Percentiles rank a stretch among this genome's conserved stretches.
Evolutionary conservation across 2,329 filamentous ascomycete genomes (phyloP).

Genomic region (Pyricularia grisea): DNA sequence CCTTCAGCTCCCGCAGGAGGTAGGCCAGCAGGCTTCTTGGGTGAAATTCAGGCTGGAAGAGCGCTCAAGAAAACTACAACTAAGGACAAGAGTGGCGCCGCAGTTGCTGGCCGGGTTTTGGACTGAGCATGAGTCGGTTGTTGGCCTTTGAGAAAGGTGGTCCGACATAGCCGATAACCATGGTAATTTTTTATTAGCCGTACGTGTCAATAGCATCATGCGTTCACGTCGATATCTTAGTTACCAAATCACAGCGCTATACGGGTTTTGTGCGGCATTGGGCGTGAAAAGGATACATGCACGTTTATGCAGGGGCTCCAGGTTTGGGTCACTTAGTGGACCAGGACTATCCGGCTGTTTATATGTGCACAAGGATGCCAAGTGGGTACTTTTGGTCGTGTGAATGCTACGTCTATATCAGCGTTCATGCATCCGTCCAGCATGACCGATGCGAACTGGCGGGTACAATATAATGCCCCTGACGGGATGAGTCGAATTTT

Average conservation of each 20-base stretch:
- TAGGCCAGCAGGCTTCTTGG: constrained; percentile 57
- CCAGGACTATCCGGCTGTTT: neutral
- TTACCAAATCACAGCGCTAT: neutral
- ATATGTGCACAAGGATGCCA: neutral
- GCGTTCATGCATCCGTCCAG: neutral
- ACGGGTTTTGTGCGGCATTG: neutral
- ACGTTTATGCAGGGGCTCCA: neutral
- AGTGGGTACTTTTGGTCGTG: neutral
- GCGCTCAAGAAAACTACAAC: constrained; percentile 80
- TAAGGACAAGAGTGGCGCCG: constrained; percentile 69
- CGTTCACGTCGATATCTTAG: neutral
- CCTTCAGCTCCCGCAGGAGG: constrained; percentile 29
- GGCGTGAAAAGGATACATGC: neutral
- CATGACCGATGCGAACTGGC: neutral
- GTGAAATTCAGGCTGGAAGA: constrained; percentile 74
- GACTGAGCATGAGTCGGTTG: constrained; percentile 22
- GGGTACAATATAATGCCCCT: neutral
- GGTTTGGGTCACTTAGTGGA: neutral
- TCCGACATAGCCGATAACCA: neutral
- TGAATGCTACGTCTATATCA: neutral
- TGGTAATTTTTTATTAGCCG: neutral
- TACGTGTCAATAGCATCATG: neutral
- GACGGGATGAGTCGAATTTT: neutral
- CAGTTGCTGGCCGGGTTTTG: constrained; percentile 68
- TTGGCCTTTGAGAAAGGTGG: neutral